Base-by-base conservation (phyloP, 2,329 filamentous ascomycete species). In the Huntiella abstrusa region DNA sequence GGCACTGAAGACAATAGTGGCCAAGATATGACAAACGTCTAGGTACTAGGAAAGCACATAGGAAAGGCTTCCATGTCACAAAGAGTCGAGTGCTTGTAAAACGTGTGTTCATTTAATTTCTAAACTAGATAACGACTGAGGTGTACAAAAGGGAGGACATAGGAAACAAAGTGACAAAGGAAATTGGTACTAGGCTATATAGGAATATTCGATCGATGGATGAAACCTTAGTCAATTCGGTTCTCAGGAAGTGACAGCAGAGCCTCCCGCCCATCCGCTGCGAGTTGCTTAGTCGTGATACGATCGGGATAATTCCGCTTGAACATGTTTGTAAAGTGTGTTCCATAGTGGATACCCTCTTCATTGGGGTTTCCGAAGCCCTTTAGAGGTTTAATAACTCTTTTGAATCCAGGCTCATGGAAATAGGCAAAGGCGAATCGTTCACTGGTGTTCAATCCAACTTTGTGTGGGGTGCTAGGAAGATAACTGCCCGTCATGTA, bases 271-370 rank as follows among this genome's bases (percentile, higher is more conserved):
- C 55, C 55, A 48, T 63, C 63, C 2, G 52, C 54, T 4, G 58
- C 41, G 39, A 66, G 53, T 37, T 60, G 56, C 49, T 57, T 55
- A 0, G 64, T 68, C 3, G 65, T 69, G 36, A 65, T 57, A 6
- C 66, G 59, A 41, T 67, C 60, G 0, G 66, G 65, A 42, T 69
- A 70, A 54, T 67, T 69, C 12, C 65, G 59, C 56, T 69, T 56
- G 48, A 62, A 68, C 66, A 69, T 69, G 47, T 68, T 64, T 33
- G 66, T 70, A 49, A 69, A 70, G 53, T 70, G 65, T 1, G 61
- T 68, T n/a, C 67, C 66, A 51, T 69, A 70, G 53, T 69, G 65
- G 5, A 69, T 63, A 3, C 64, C 62, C n/a, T 63, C 59, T 4
- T 49, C 41, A 2, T 55, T 55, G 16, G 53, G 51, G 43, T 58